Evolutionary conservation across 106 monocot genomes (phyloP).

Genomic region (Apostasia shenzhenica): DNA sequence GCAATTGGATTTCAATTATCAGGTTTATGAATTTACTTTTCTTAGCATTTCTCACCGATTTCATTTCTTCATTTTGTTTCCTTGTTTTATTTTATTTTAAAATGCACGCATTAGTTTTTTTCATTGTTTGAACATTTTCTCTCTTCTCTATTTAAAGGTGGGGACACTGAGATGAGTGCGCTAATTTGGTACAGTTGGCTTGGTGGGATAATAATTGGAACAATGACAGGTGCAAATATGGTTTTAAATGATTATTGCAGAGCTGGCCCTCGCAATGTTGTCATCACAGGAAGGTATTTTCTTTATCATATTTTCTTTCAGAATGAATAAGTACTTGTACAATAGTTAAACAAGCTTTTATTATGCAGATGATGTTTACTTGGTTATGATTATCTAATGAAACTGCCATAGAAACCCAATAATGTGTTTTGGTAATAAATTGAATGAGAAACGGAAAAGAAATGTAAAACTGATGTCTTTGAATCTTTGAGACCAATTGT

Average conservation of each 20-base stretch:
- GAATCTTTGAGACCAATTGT: too few species aligned
- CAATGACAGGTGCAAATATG: slow-evolving; percentile 91
- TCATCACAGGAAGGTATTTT: slow-evolving; percentile 90
- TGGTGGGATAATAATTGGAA: slow-evolving; percentile 89
- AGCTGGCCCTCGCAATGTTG: slow-evolving; percentile 95
- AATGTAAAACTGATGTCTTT: too few species aligned
- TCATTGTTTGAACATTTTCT: neutral
- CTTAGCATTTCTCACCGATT: neutral
- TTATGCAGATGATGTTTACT: too few species aligned
- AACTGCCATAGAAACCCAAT: too few species aligned
- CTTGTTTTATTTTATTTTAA: neutral
- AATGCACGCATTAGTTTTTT: neutral
- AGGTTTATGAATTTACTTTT: slow-evolving; percentile 32
- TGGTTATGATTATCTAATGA: too few species aligned
- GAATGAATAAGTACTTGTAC: too few species aligned
- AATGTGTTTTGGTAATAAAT: too few species aligned
- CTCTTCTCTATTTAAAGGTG: slow-evolving; percentile 42
- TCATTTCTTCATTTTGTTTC: neutral
- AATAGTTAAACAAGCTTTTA: too few species aligned
- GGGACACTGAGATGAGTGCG: slow-evolving; percentile 78
- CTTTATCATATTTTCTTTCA: neutral
- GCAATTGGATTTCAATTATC: slow-evolving; percentile 87
- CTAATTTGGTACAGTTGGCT: slow-evolving; percentile 99
- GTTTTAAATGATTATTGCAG: slow-evolving; percentile 90
- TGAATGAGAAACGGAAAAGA: too few species aligned